Base-by-base conservation (phyloP, 306 rosid species). In the Heteromeles arbutifolia region DNA sequence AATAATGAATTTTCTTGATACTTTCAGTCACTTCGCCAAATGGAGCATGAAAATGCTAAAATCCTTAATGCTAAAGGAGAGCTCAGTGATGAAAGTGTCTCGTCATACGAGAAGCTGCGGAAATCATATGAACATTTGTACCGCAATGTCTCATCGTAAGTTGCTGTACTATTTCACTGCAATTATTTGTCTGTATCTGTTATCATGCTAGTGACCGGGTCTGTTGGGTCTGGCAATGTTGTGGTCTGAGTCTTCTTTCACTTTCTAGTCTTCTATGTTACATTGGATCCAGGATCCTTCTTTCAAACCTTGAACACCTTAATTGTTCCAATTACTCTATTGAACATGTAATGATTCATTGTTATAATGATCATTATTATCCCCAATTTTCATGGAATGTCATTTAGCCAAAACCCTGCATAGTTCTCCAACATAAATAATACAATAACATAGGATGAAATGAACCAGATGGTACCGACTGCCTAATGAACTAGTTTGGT, bases 1-100 rank as follows among this genome's bases (percentile, higher is more conserved):
- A 39, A 57, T 58, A 57, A 39, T 43, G 22, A 28, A 6, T 82
- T 72, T 68, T 69, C 54, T 25, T 71, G 13, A 50, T 74, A 65
- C 71, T 44, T 37, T 80, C 81, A 96, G 99, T 89, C 97, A 66
- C 98, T 96, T 82, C 90, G 96, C 77, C 88, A 87, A 80, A 85
- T 96, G 99, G 99, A 96, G 85, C 87, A 84, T 84, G 99, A 96
- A 78, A 96, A 96, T 84, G 91, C 99, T 14, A 96, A 93, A 87
- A 89, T 92, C 82, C 84, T 96, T 70, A 92, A 89, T 82, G 99
- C 99, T 63, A 96, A 89, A 84, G 99, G 99, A 70, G 98, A 96
- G 82, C 97, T 96, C 67, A 90, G 89, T 81, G 99, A 96, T 29
- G 98, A 96, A 79, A 92, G 86, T 83, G 85, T 84, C 56, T 74